A percentile compares a stretch with the other conserved stretches of the same genome.
These are phyloP conservation scores for Gentiana straminea DNA, from an alignment of 257 asterid genomes.

Conservation along the genomic window DNA sequence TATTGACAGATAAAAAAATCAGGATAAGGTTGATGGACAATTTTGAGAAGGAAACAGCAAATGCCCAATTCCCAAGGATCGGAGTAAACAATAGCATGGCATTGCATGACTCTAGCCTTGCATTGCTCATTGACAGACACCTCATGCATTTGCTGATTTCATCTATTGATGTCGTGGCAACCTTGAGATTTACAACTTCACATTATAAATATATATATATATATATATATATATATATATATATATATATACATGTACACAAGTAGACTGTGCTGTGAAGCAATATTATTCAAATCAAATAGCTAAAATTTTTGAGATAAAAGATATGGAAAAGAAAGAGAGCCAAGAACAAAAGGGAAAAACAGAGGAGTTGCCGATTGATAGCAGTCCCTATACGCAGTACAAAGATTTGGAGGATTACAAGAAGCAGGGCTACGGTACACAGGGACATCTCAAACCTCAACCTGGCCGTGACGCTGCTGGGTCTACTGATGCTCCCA, in stretches of 20 bases:
- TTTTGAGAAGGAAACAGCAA: too few species aligned
- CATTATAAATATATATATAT: neutral
- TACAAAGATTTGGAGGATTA: conserved; percentile 81
- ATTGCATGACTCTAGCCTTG: conserved; percentile 15
- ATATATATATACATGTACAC: neutral
- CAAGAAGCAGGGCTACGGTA: conserved; percentile 71
- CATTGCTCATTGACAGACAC: conserved; percentile 19
- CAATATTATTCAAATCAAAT: neutral
- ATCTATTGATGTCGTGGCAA: conserved; percentile 25
- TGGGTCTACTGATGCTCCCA: conserved; percentile 81
- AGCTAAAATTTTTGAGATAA: neutral
- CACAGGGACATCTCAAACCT: conserved; percentile 69
- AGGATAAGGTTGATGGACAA: too few species aligned
- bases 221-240: neutral
- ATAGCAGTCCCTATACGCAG: conserved; percentile 76
- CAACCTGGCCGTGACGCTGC: conserved; percentile 81
- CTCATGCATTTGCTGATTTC: conserved; percentile 11
- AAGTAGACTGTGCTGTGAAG: too few species aligned
- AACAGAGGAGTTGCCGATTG: conserved; percentile 51
- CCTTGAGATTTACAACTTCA: neutral
- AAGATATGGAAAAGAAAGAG: conserved; percentile 28
- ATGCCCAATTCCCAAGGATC: too few species aligned
- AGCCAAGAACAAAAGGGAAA: conserved; percentile 14
- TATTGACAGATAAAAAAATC: too few species aligned
- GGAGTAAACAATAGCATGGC: conserved; percentile 6